phyloP scores from a whole-genome alignment of 2,329 filamentous ascomycete species.

The Fusarium sulawesiense region DNA sequence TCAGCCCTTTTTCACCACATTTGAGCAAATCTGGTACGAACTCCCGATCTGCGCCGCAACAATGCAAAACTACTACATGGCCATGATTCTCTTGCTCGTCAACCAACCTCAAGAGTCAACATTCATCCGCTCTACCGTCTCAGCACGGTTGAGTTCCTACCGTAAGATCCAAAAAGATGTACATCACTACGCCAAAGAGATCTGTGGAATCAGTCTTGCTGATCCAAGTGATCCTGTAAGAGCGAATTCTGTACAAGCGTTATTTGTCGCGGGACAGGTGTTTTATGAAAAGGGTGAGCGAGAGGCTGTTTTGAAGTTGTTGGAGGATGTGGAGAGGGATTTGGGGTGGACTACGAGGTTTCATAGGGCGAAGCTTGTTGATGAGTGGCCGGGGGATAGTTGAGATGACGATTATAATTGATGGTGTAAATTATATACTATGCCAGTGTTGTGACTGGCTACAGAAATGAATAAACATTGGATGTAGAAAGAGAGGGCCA shows the following conservation, averaged over 20 bases:
- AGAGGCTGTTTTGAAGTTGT: constrained; percentile 63
- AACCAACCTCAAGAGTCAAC: constrained; percentile 54
- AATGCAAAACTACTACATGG: constrained; percentile 75
- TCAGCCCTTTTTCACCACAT: no score
- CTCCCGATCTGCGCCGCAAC: constrained; percentile 72
- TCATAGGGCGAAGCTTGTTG: constrained; percentile 32
- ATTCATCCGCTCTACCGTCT: constrained; percentile 40
- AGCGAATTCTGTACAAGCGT: constrained; percentile 37
- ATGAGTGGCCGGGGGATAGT: constrained; percentile 30
- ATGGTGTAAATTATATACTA: no score
- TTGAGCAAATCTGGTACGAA: constrained; percentile 69
- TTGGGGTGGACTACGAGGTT: constrained; percentile 68
- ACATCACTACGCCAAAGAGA: constrained; percentile 32
- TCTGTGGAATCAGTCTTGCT: constrained; percentile 39
- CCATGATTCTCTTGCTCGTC: constrained; percentile 69
- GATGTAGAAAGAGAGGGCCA: no score
- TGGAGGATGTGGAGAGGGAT: constrained; percentile 70
- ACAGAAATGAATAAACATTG: no score
- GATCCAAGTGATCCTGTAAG: constrained; percentile 34
- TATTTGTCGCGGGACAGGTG: constrained; percentile 42
- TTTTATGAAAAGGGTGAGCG: constrained; percentile 64
- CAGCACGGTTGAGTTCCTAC: constrained; percentile 36
- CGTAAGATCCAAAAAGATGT: constrained; percentile 31
- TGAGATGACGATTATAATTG: no score
- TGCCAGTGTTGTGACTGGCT: no score